Conservation (phyloP, 306 rosid species). For the Clitoria ternatea region DNA sequence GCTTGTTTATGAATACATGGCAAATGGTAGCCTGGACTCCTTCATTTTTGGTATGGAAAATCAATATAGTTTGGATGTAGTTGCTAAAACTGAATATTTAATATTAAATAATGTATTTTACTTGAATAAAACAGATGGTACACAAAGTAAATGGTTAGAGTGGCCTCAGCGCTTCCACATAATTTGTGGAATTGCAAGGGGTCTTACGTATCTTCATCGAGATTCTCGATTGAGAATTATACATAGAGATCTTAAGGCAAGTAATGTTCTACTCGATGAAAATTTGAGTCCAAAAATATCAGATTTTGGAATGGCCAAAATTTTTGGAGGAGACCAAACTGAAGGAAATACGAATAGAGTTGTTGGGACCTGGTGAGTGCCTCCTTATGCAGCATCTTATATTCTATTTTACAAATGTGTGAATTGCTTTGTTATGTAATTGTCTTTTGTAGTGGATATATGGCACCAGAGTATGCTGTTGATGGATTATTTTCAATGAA, state of each 20-base stretch:
- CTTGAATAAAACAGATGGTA: background rate
- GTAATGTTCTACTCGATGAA: conserved; percentile 4
- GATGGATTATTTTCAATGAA: background rate
- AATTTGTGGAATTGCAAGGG: background rate
- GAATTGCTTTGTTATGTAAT: background rate
- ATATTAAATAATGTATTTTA: background rate
- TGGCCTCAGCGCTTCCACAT: background rate
- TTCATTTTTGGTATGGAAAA: background rate
- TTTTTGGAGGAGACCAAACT: background rate
- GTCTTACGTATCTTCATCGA: background rate
- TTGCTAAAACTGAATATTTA: background rate
- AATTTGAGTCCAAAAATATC: conserved; percentile 4
- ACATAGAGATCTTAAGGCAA: conserved; percentile 14
- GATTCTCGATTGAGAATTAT: conserved; percentile 13
- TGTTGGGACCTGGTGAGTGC: background rate
- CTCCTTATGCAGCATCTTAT: background rate
- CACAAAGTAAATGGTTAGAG: background rate
- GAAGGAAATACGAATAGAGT: conserved; percentile 9
- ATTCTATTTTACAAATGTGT: background rate
- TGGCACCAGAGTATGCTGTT: conserved; percentile 16
- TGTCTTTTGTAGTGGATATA: background rate
- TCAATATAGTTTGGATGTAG: background rate
- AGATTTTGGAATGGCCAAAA: background rate
- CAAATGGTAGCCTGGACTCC: background rate
- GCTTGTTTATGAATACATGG: conserved; percentile 11